Evolutionary conservation across 306 rosid species (phyloP).

Genomic region (Lablab purpureus): DNA sequence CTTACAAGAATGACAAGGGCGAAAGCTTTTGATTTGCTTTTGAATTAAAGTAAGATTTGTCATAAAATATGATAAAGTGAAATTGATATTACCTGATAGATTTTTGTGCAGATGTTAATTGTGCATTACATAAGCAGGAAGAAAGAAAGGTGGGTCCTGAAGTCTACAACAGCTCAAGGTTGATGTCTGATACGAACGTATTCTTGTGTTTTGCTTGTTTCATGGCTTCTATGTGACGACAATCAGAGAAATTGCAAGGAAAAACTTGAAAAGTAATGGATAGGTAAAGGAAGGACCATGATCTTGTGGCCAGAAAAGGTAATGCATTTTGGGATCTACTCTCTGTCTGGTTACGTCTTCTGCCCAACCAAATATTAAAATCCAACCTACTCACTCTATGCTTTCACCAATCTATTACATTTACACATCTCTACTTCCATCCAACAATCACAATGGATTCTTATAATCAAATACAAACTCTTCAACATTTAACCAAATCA

Average conservation of each 20-base stretch:
- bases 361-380: background rate
- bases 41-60: background rate
- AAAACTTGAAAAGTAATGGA: background rate
- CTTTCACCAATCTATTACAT: background rate
- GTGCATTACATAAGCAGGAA: background rate
- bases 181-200: background rate
- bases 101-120: background rate
- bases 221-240: slow-evolving; percentile 1
- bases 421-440: background rate
- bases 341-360: background rate
- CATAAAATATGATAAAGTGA: background rate
- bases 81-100: background rate
- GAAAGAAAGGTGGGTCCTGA: slow-evolving; percentile 30
- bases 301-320: background rate
- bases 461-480: too few relatives aligned
- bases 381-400: background rate
- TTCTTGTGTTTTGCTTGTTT: slow-evolving; percentile 21
- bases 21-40: background rate
- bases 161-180: slow-evolving; percentile 1
- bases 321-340: slow-evolving; percentile 21
- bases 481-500: too few relatives aligned
- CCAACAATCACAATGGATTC: too few relatives aligned
- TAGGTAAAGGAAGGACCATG: background rate
- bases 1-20: background rate
- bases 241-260: slow-evolving; percentile 7